A percentile compares a stretch with the other conserved stretches of the same genome.
These are phyloP conservation scores for Babesia ovis DNA, from an alignment of 169 alveolate species.

Conservation along the genomic window DNA sequence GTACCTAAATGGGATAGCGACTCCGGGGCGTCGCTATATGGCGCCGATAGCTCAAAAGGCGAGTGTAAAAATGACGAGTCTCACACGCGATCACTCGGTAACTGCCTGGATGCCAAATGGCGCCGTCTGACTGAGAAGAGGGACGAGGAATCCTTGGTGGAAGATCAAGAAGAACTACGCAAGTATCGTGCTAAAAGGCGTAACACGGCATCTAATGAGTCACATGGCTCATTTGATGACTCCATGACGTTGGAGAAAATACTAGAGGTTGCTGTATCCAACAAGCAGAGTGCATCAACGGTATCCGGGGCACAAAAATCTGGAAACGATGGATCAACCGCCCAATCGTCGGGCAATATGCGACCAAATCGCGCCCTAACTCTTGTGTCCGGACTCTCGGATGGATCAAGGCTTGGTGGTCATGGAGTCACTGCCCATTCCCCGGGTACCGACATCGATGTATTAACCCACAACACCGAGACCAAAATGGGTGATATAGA, in stretches of 20 bases:
- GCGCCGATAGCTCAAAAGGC: too few relatives aligned
- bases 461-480: background rate
- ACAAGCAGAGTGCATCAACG: background rate
- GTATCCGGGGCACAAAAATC: background rate
- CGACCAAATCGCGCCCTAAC: background rate
- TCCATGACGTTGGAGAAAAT: background rate
- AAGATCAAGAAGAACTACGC: background rate
- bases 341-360: background rate
- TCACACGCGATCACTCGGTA: slow-evolving; percentile 6
- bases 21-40: too few relatives aligned
- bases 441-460: background rate
- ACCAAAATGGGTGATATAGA: background rate
- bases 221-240: background rate
- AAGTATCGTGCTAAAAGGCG: background rate
- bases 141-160: background rate
- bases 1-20: too few relatives aligned
- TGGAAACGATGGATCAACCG: background rate
- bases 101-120: slow-evolving; percentile 33
- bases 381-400: background rate
- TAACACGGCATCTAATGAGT: background rate
- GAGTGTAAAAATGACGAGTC: too few relatives aligned
- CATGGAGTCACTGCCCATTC: background rate
- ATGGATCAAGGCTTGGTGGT: background rate
- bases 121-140: slow-evolving; percentile 11
- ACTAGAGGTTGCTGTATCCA: background rate